Percentiles rank a stretch among this genome's conserved stretches.
Conservation (phyloP, 1,284 basidiomycete genomes). For the Heterobasidion irregulare region DNA sequence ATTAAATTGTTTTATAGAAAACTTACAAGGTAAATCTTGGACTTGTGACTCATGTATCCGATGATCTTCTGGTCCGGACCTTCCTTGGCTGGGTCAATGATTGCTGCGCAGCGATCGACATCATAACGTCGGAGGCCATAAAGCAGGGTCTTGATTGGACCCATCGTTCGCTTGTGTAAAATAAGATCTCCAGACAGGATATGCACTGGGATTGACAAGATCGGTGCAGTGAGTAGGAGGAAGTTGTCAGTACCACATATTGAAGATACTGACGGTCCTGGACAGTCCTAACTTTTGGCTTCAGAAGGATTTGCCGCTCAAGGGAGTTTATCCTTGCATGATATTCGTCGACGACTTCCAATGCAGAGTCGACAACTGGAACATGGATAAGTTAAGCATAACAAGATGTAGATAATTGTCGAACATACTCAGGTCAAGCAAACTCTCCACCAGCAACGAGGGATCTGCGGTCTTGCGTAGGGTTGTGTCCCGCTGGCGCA, state of each 20-base stretch:
- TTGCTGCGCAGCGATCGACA: constrained; percentile 50
- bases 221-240: constrained; percentile 7
- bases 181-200: constrained; percentile 67
- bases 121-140: constrained; percentile 62
- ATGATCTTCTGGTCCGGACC: constrained; percentile 20
- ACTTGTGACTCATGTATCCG: constrained; percentile 61
- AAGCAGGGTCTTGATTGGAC: constrained; percentile 58
- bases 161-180: constrained; percentile 59
- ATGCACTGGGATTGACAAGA: constrained; percentile 38
- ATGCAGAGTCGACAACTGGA: constrained; percentile 53
- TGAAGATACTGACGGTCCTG: constrained; percentile 33
- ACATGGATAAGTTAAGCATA: neutral
- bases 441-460: constrained; percentile 50
- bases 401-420: neutral
- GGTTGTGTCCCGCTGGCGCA: constrained; percentile 48
- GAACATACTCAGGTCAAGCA: constrained; percentile 51
- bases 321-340: constrained; percentile 52
- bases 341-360: constrained; percentile 63
- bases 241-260: neutral
- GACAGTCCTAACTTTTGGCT: constrained; percentile 51
- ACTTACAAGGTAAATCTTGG: constrained; percentile 58
- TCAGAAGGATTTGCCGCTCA: constrained; percentile 50
- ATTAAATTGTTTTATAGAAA: neutral
- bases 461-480: constrained; percentile 52
- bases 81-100: constrained; percentile 28